These are phyloP conservation scores for Ascochyta clinopodiicola DNA, from an alignment of 2,329 filamentous ascomycete species.

Conservation along the genomic window DNA sequence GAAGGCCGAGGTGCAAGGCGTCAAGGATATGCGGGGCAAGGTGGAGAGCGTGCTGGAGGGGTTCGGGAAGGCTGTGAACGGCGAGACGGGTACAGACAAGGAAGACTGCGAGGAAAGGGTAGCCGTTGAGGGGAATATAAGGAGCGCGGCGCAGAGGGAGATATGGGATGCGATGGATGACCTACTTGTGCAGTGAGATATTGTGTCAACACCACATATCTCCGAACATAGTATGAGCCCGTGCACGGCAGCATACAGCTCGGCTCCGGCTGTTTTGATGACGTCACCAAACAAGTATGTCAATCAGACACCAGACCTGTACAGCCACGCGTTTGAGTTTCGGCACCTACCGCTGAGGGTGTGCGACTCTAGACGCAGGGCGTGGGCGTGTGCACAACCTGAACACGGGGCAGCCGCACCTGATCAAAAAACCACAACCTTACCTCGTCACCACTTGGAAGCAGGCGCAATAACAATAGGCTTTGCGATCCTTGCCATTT, in stretches of 20 bases:
- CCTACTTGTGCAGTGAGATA: conserved; percentile 32
- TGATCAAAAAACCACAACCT: conserved; percentile 17
- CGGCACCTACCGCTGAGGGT: conserved; percentile 5
- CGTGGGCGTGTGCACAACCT: conserved; percentile 16
- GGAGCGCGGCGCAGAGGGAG: conserved; percentile 36
- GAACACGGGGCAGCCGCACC: conserved; percentile 22
- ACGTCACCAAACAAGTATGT: too few species aligned
- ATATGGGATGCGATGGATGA: conserved; percentile 49
- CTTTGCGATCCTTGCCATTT: too few species aligned
- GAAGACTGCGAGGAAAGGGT: conserved; percentile 22
- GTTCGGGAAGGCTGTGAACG: conserved; percentile 54
- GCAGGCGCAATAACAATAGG: conserved; percentile 1
- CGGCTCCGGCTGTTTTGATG: too few species aligned
- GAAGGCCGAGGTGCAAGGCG: conserved; percentile 73
- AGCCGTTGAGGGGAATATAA: conserved; percentile 21
- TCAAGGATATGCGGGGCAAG: conserved; percentile 72
- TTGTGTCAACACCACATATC: too few species aligned
- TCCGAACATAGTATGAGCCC: too few species aligned
- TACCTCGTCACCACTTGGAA: not conserved
- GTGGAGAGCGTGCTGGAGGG: conserved; percentile 76
- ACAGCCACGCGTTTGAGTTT: conserved; percentile 1
- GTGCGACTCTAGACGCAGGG: conserved; percentile 15
- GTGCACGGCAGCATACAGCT: too few species aligned
- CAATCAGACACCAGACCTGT: not conserved
- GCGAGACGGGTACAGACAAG: conserved; percentile 17